Percentiles rank a stretch among this genome's conserved stretches.
Conservation (phyloP, 768 basidiomycete genomes). For the Tephrocybe sp. region DNA sequence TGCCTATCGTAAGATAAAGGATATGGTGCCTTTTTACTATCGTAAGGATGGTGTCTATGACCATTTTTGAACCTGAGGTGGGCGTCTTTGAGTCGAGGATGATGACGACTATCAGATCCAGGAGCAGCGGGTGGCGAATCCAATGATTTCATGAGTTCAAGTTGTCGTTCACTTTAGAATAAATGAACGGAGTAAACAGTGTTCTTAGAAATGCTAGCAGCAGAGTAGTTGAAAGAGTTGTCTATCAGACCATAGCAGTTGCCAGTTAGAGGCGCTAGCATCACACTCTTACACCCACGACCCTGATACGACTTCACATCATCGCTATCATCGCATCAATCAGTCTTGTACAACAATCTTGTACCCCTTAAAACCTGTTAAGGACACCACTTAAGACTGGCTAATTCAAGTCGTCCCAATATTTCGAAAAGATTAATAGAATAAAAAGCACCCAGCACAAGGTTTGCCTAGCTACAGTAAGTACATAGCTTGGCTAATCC, state of each 20-base stretch:
- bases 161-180: not conserved
- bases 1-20: constrained; percentile 69
- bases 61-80: constrained; percentile 61
- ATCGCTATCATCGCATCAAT: too few species aligned
- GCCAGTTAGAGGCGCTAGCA: too few species aligned
- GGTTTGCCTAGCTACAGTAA: too few species aligned
- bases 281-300: too few species aligned
- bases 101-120: constrained; percentile 34
- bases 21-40: constrained; percentile 77
- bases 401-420: too few species aligned
- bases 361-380: too few species aligned
- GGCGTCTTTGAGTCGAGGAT: constrained; percentile 46
- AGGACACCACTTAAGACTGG: too few species aligned
- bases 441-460: too few species aligned
- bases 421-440: too few species aligned
- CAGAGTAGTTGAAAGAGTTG: not conserved
- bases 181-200: not conserved
- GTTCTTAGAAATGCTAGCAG: not conserved
- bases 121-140: constrained; percentile 20
- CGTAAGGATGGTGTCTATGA: constrained; percentile 62
- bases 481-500: too few species aligned
- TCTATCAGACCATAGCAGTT: constrained; percentile 10
- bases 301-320: too few species aligned
- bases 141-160: constrained; percentile 18
- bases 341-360: too few species aligned